Evolutionary conservation across 139 green algal species (phyloP).

Genomic region (Edaphochlamys debaryana): DNA sequence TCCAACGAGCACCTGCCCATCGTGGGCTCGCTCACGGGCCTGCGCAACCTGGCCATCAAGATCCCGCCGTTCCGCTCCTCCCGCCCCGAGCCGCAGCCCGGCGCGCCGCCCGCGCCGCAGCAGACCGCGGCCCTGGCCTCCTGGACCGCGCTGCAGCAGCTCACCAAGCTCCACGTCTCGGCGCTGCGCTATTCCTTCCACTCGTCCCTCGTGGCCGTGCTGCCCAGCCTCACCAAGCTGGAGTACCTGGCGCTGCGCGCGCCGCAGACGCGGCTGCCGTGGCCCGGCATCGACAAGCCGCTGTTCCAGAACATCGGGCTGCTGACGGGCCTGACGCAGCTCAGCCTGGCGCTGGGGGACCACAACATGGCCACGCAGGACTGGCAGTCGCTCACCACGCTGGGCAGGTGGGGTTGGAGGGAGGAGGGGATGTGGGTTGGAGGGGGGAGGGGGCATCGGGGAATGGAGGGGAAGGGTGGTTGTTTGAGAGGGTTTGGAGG

Average conservation of each 20-base stretch:
- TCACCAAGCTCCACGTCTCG: conserved; percentile 41
- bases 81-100: not conserved
- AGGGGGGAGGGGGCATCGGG: too few relatives aligned
- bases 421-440: too few relatives aligned
- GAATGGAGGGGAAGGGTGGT: too few relatives aligned
- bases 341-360: conserved; percentile 33
- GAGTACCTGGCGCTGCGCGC: conserved; percentile 36
- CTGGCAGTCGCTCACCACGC: conserved; percentile 23
- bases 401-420: conserved; percentile 1
- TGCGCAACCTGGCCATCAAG: conserved; percentile 32
- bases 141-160: conserved; percentile 21
- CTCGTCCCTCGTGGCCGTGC: conserved; percentile 25
- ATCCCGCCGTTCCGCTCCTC: conserved; percentile 27
- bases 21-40: conserved; percentile 34
- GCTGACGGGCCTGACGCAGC: conserved; percentile 31
- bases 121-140: not conserved
- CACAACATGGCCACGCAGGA: conserved; percentile 35
- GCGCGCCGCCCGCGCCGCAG: not conserved
- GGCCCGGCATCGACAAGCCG: conserved; percentile 37
- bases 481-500: too few relatives aligned
- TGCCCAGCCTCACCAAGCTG: conserved; percentile 31
- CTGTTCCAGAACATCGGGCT: conserved; percentile 31
- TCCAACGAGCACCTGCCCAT: conserved; percentile 28
- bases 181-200: conserved; percentile 34
- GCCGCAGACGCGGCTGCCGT: conserved; percentile 35